phyloP scores from a whole-genome alignment of 116 monocot species.

The Cymodocea nodosa region DNA sequence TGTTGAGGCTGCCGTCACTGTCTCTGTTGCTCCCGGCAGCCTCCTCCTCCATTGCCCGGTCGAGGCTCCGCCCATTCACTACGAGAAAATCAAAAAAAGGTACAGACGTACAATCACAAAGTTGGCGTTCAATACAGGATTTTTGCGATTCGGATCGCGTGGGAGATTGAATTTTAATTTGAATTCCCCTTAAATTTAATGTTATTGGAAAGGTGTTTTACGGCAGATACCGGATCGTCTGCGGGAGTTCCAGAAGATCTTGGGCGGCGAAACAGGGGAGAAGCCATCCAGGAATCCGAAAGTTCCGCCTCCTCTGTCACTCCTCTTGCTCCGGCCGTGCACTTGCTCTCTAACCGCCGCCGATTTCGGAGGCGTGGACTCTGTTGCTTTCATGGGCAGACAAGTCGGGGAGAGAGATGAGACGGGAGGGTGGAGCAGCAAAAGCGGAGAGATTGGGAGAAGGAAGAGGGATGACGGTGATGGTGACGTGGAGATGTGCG shows the following conservation, averaged over 20 bases:
- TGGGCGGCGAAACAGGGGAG: constrained; percentile 39
- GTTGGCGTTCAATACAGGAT: too few species aligned
- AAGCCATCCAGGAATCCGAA: constrained; percentile 36
- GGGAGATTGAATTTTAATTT: neutral
- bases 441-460: too few species aligned
- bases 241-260: constrained; percentile 73
- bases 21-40: neutral
- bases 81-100: neutral
- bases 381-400: neutral
- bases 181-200: too few species aligned
- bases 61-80: constrained; percentile 27
- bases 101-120: too few species aligned
- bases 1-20: constrained; percentile 2
- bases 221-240: constrained; percentile 42
- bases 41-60: constrained; percentile 27
- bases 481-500: too few species aligned
- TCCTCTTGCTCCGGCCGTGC: neutral
- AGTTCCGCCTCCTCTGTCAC: neutral
- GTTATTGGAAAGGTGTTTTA: too few species aligned
- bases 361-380: neutral
- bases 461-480: too few species aligned
- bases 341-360: neutral
- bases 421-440: too few species aligned
- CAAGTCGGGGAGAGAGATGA: neutral
- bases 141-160: neutral